Conservation (phyloP, 2,329 filamentous ascomycete species). For the Exophiala calicioides region DNA sequence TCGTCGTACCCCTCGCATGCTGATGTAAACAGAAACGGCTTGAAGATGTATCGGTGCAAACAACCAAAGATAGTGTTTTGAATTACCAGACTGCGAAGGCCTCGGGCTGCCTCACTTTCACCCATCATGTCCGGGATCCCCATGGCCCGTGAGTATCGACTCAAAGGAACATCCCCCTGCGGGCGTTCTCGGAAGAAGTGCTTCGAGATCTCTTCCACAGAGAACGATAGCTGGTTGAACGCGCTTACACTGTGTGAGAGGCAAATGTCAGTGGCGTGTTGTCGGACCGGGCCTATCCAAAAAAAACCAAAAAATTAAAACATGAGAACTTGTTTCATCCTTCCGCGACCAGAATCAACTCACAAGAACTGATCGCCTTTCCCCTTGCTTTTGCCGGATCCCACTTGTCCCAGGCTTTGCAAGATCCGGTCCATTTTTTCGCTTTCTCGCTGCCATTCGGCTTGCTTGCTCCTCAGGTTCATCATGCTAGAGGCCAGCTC, state of each 20-base stretch:
- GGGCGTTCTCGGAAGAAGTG: constrained; percentile 54
- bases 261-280: constrained; percentile 17
- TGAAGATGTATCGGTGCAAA: constrained; percentile 58
- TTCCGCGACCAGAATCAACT: constrained; percentile 39
- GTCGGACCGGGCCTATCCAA: constrained; percentile 1
- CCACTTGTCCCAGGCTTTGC: constrained; percentile 48
- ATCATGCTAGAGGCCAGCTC: constrained; percentile 19
- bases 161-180: neutral
- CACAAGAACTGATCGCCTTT: constrained; percentile 54
- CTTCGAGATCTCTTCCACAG: constrained; percentile 54
- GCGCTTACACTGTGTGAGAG: constrained; percentile 52
- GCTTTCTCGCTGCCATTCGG: constrained; percentile 53
- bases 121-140: constrained; percentile 43
- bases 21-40: constrained; percentile 59
- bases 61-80: constrained; percentile 59
- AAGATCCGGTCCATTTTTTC: constrained; percentile 53
- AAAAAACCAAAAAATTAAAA: no score
- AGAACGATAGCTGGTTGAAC: constrained; percentile 53
- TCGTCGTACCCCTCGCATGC: constrained; percentile 54
- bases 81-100: constrained; percentile 56
- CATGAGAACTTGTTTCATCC: constrained; percentile 7
- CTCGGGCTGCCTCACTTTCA: constrained; percentile 53
- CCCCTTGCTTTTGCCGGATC: constrained; percentile 49
- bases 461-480: constrained; percentile 50
- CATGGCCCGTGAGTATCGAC: neutral